A percentile compares a stretch with the other conserved stretches of the same genome.
Evolutionary conservation across 305 asterid species (phyloP).

Genomic region (Rubia balearica): DNA sequence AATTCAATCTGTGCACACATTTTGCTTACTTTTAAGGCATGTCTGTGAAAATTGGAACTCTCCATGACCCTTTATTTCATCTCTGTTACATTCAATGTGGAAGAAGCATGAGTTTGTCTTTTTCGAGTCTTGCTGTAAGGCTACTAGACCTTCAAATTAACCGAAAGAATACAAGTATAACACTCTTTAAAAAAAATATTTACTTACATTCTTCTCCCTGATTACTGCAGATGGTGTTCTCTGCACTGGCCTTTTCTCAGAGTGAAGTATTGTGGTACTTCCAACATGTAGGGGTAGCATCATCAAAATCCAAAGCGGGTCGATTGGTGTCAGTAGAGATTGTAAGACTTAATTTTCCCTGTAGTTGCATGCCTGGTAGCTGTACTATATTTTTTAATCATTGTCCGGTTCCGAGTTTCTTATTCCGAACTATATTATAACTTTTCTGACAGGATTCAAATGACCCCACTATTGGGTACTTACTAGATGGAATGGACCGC

Average conservation of each 20-base stretch:
- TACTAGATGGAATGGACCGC: constrained; percentile 92
- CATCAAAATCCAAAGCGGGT: constrained; percentile 71
- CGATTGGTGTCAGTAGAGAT: constrained; percentile 78
- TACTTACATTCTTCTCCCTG: constrained; percentile 11
- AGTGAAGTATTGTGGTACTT: constrained; percentile 97
- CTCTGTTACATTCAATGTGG: background rate
- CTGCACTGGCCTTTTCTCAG: constrained; percentile 93
- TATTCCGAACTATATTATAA: constrained; percentile 9
- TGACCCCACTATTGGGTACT: constrained; percentile 96
- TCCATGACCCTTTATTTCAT: background rate
- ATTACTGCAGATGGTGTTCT: constrained; percentile 87
- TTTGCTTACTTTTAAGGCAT: background rate
- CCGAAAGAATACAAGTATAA: background rate
- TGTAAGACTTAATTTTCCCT: constrained; percentile 46
- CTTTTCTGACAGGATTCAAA: constrained; percentile 64
- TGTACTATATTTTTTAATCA: constrained; percentile 14
- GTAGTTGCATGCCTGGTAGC: constrained; percentile 11
- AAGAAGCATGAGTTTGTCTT: background rate
- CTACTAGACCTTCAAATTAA: constrained; percentile 6
- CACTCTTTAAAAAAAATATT: no score
- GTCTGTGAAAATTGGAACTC: background rate
- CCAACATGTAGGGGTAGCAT: constrained; percentile 86
- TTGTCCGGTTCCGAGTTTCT: constrained; percentile 11
- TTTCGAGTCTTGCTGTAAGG: background rate
- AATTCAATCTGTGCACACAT: background rate